phyloP scores from a whole-genome alignment of 2,329 filamentous ascomycete species.

The Ceratocystis harringtonii region DNA sequence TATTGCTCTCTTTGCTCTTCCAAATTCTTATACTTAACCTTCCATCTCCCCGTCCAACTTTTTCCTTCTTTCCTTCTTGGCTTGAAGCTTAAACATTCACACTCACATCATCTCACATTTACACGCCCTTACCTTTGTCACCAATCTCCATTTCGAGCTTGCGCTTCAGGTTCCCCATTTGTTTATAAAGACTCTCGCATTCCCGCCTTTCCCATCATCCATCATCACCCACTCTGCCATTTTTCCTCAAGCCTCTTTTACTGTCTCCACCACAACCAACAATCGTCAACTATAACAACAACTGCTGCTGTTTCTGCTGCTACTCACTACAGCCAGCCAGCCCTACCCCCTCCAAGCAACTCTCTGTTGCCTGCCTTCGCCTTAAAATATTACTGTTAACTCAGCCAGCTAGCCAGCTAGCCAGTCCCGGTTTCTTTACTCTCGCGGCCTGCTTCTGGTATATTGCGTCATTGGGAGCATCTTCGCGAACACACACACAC shows the following conservation, averaged over 20 bases:
- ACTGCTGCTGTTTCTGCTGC: too few relatives aligned
- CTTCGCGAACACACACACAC: not conserved
- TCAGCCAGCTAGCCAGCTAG: not conserved
- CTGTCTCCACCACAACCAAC: not conserved
- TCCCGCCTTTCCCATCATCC: not conserved
- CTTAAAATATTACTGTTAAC: not conserved
- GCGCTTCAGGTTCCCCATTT: not conserved
- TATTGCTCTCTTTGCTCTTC: too few relatives aligned
- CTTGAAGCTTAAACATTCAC: conserved; percentile 1
- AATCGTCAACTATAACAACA: not conserved
- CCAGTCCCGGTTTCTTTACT: not conserved
- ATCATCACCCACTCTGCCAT: not conserved
- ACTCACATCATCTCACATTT: not conserved
- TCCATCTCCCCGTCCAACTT: not conserved
- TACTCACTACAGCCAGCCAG: too few relatives aligned
- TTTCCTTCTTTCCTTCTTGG: not conserved
- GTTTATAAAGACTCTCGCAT: conserved; percentile 1
- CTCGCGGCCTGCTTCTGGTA: not conserved
- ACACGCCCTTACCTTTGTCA: not conserved
- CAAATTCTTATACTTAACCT: not conserved
- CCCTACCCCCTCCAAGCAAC: not conserved
- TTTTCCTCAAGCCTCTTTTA: not conserved
- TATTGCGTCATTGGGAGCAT: too few relatives aligned
- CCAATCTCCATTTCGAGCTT: too few relatives aligned
- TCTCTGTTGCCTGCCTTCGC: not conserved